phyloP scores from a whole-genome alignment of 2,329 filamentous ascomycete genomes.

The Clarireedia paspali region DNA sequence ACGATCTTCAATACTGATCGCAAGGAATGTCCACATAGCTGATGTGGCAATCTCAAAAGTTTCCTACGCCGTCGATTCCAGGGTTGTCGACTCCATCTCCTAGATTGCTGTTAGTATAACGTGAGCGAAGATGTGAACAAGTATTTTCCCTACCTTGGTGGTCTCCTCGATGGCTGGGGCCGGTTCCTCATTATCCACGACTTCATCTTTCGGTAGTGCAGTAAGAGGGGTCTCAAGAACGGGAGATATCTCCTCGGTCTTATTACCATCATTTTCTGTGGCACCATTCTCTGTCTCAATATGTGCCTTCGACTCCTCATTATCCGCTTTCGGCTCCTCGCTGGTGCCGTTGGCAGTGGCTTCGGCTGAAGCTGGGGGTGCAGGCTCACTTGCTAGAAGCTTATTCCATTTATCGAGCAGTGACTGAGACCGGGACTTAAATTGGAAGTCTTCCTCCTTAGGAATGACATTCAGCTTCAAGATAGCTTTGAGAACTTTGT shows the following conservation, averaged over 20 bases:
- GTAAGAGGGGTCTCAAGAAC: slow-evolving; percentile 27
- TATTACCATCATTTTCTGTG: slow-evolving; percentile 28
- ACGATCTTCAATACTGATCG: slow-evolving; percentile 1
- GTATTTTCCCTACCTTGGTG: slow-evolving; percentile 14
- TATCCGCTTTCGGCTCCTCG: slow-evolving; percentile 35
- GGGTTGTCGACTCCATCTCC: slow-evolving; percentile 16
- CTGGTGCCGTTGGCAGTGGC: slow-evolving; percentile 25
- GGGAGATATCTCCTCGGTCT: slow-evolving; percentile 34
- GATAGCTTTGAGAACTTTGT: slow-evolving; percentile 95
- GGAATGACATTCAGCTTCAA: slow-evolving; percentile 77
- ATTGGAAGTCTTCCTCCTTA: slow-evolving; percentile 79
- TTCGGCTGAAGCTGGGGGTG: slow-evolving; percentile 29
- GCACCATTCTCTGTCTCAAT: slow-evolving; percentile 27
- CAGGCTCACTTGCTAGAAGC: slow-evolving; percentile 57
- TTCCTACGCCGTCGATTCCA: slow-evolving; percentile 21
- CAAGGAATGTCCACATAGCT: background rate
- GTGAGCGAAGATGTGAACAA: background rate
- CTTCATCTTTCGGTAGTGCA: slow-evolving; percentile 22
- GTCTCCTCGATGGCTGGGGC: slow-evolving; percentile 14
- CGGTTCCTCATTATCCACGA: slow-evolving; percentile 24
- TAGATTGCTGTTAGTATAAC: background rate
- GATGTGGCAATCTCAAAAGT: background rate
- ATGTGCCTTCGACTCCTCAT: slow-evolving; percentile 21
- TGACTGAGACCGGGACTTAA: slow-evolving; percentile 74
- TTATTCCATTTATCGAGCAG: slow-evolving; percentile 88